Conservation (phyloP, 371 early-diverging fungal species). For the Mortierella sp. region DNA sequence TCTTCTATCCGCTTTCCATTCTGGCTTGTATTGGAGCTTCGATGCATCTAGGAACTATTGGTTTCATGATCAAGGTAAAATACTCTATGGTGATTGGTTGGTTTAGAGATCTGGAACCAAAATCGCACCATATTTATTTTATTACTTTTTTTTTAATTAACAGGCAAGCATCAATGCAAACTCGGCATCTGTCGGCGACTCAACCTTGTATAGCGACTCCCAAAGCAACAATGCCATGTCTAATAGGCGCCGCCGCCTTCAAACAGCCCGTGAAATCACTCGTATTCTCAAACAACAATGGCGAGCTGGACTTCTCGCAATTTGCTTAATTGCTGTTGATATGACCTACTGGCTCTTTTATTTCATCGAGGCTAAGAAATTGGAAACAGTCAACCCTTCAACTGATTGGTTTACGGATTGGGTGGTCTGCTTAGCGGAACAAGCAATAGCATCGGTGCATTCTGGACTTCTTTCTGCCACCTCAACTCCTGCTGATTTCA, state of each 20-base stretch:
- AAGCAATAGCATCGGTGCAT: conserved; percentile 11
- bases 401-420: conserved; percentile 33
- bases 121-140: not conserved
- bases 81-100: no score
- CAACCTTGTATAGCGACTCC: conserved; percentile 13
- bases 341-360: conserved; percentile 50
- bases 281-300: conserved; percentile 48
- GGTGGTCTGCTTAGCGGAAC: conserved; percentile 19
- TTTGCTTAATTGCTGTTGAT: conserved; percentile 31
- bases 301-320: conserved; percentile 45
- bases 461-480: conserved; percentile 1
- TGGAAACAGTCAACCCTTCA: not conserved
- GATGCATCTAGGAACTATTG: conserved; percentile 40
- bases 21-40: conserved; percentile 24
- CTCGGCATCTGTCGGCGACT: conserved; percentile 13
- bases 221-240: conserved; percentile 24
- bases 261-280: conserved; percentile 40
- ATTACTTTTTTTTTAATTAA: not conserved
- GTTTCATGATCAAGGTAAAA: conserved; percentile 39
- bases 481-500: conserved; percentile 10
- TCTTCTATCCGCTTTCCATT: conserved; percentile 41
- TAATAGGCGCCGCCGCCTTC: conserved; percentile 26
- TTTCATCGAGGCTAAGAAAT: conserved; percentile 41
- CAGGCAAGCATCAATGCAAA: conserved; percentile 23
- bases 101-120: no score